phyloP scores from a whole-genome alignment of 257 asterid species.

The Sherardia arvensis region DNA sequence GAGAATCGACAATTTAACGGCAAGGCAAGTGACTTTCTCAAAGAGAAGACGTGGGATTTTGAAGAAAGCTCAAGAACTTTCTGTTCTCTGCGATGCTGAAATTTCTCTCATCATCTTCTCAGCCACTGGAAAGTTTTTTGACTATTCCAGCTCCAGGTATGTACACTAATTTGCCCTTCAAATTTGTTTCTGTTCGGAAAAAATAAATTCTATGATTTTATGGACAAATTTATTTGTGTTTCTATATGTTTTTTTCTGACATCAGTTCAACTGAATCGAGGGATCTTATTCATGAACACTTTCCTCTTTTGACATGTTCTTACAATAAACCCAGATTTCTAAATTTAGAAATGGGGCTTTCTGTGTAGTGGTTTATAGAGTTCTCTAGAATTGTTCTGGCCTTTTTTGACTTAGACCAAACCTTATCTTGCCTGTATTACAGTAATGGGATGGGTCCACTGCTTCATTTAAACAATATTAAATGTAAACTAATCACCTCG shows the following conservation, averaged over 20 bases:
- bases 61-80: slow-evolving; percentile 37
- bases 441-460: too few species aligned
- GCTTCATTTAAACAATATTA: too few species aligned
- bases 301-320: not conserved
- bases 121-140: slow-evolving; percentile 29
- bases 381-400: not conserved
- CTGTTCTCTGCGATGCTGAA: slow-evolving; percentile 34
- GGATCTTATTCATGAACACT: not conserved
- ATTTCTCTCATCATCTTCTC: slow-evolving; percentile 37
- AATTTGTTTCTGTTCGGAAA: too few species aligned
- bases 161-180: not conserved
- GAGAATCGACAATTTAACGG: slow-evolving; percentile 31
- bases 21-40: slow-evolving; percentile 38
- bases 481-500: too few species aligned
- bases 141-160: slow-evolving; percentile 29
- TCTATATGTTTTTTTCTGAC: not conserved
- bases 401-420: not conserved
- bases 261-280: not conserved
- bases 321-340: not conserved
- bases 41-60: slow-evolving; percentile 35
- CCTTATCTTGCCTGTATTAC: too few species aligned
- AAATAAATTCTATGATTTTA: slow-evolving; percentile 1
- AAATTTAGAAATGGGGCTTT: not conserved
- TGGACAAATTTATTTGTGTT: not conserved
- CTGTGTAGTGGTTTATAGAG: not conserved